These are phyloP conservation scores for Amoebophrya sp. DNA, from an alignment of 169 alveolate genomes.

Conservation along the genomic window DNA sequence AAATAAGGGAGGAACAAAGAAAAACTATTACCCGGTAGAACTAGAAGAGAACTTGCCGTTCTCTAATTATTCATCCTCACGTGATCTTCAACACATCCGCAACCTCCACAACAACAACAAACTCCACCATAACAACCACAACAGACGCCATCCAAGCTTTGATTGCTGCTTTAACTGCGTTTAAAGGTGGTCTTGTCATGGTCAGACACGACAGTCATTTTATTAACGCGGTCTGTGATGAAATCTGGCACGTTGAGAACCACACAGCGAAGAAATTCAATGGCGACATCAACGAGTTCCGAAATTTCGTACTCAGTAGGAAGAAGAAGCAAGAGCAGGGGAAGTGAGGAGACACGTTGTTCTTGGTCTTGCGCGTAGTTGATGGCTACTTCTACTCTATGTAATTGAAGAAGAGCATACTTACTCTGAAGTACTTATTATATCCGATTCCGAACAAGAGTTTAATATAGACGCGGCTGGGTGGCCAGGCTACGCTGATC, in stretches of 20 bases:
- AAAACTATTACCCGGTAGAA: too few species aligned
- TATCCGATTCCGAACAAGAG: too few species aligned
- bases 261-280: conserved; percentile 57
- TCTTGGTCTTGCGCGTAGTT: not conserved
- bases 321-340: not conserved
- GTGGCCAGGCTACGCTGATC: too few species aligned
- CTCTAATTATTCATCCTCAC: not conserved
- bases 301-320: not conserved
- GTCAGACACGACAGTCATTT: conserved; percentile 88
- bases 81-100: not conserved
- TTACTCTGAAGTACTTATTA: too few species aligned
- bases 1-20: too few species aligned
- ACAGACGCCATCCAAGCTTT: conserved; percentile 89
- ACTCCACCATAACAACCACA: not conserved
- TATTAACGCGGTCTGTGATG: conserved; percentile 80
- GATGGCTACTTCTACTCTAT: too few species aligned
- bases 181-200: conserved; percentile 84
- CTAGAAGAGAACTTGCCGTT: not conserved
- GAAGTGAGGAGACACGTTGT: not conserved
- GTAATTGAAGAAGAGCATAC: too few species aligned
- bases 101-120: not conserved
- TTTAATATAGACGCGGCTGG: too few species aligned
- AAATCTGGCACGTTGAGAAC: conserved; percentile 75
- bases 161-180: conserved; percentile 80
- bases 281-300: not conserved